Evolutionary conservation across 2,329 filamentous ascomycete species (phyloP), one percentile per base, ranked within the genome.

Genomic region (Dactylella cylindrospora): DNA sequence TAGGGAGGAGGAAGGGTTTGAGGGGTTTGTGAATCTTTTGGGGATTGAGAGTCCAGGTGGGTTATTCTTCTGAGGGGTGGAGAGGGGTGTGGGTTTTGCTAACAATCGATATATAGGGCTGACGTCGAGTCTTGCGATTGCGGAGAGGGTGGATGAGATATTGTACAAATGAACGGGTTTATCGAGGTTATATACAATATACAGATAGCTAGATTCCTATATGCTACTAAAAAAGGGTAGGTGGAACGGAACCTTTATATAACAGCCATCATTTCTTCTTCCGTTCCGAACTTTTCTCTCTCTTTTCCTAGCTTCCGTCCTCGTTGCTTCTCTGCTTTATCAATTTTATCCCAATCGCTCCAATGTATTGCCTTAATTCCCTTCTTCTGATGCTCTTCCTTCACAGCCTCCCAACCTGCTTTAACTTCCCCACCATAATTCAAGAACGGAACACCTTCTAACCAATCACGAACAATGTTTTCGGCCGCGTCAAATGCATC

Each of bases 401-500:
- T 81, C 9, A 97, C 77, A 0, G 80, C 88, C 3, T 89, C 83
- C 90, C 90, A 97, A 0, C 90, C 91, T 15, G 76, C 68, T 5
- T 75, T 75, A 75, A 33, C 74, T 74, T 10, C 70, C 69, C 62
- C 61, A 67, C 60, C 38, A 68, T 28, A 67, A 54, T 32, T 71
- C 22, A 68, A 19, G 39, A 69, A 69, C 12, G 61, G 41, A n/a
- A 47, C 32, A 1, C 67, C 66, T 1, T 35, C 46, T 20, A 47
- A 13, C 85, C 89, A 91, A 70, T 98, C 93, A n/a, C 80, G 75
- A 0, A 81, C 81, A 65, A 98, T 86, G 2, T 85, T 83, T 70
- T 96, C 90, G 1, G 84, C 93, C 0, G 90, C 95, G 6, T 81
- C 80, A 69, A 97, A 98, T 0, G 93, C 91, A 72, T 98, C 93